Base-by-base conservation (phyloP, 441 rosid genomes). In the Euphorbia corollata region DNA sequence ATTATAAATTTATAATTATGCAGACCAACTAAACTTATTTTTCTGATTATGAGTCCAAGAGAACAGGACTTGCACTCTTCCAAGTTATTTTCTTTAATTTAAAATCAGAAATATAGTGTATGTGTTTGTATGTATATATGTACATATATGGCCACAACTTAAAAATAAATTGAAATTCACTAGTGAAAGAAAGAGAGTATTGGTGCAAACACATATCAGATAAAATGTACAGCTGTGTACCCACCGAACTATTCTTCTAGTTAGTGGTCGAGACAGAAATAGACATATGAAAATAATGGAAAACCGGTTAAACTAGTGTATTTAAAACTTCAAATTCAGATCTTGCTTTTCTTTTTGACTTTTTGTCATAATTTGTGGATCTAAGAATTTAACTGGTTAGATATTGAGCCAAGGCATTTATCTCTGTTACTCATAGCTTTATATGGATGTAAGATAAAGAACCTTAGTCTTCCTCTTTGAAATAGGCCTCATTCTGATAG, bases 301-400 rank as follows among this genome's bases (percentile, higher is more conserved):
- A 16, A 18, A 22, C 36, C 4, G 45, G 48, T 4, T 34, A 22
- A 39, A 57, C 39, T 5, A 56, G 41, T 13, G 2, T 55, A 53
- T 65, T 39, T 47, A n/a, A 6, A 65, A 30, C 47, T 62, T 66
- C 69, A 54, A 8, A 12, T 54, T 41, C 8, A 20, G 23, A 22
- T 4, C 51, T 65, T n/a, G 22, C 38, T 27, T 27, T 27, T 27
- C 32, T 27, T 27, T 27, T 27, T 27, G 36, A 54, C 23, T 12
- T 45, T 22, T 22, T 27, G 32, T 27, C 32, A 27, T 27, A 27
- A 27, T 27, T 27, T 1, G 32, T 27, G 32, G 32, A n/a, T n/a
- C n/a, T n/a, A n/a, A n/a, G n/a, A n/a, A n/a, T 27, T 4, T 27
- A 1, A 1, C 32, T 27, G 32, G 1, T 27, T 27, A 27, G 32